Base-by-base conservation (phyloP, 2,329 filamentous ascomycete genomes). In the Achaetomium macrosporum region DNA sequence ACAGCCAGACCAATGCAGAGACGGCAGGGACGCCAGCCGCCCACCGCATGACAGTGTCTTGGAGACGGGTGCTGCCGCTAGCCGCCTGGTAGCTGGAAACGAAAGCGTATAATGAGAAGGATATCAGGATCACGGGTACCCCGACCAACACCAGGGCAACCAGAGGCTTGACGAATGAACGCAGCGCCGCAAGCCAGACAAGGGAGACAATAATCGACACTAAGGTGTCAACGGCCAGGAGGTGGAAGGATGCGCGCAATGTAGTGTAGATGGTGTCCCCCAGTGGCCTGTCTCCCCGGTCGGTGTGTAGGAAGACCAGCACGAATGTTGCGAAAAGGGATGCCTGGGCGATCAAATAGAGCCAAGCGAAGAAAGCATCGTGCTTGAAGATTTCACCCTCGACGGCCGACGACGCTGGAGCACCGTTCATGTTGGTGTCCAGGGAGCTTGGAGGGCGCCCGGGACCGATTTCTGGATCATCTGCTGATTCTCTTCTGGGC, bases 231-330 rank as follows among this genome's bases (percentile, higher is more conserved):
- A 93, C 83, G 2, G 89, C 88, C 40, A 99, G 82, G 59, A 97
- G 85, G 65, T 93, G 85, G 64, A 95, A 93, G 0, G 91, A 96
- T 47, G 84, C 83, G 61, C 88, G 85, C 35, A 99, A 73, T 5
- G 89, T 90, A 13, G 87, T 90, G 69, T 99, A 99, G 54, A 99
- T 90, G 1, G 92, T 96, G 68, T 99, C 93, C 13, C 91, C 92
- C 52, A 95, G 80, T 1, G 86, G 85, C 55, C 79, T 79, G 65
- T 87, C 87, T 50, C 77, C 76, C 49, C 77, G 76, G 49, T 73
- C 74, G 2, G 92, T 97, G 66, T 97, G 90, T 39, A 99, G 77
- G 75, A 88, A 95, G 20, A 96, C 87, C 13, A 99, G 77, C 58
- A 96, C 84, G 63, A 90, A 95, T 0, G 90, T 92, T 12, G 92